These are phyloP conservation scores for Aspergillus pseudoterreus DNA, from an alignment of 2,329 filamentous ascomycete genomes.

Conservation along the genomic window DNA sequence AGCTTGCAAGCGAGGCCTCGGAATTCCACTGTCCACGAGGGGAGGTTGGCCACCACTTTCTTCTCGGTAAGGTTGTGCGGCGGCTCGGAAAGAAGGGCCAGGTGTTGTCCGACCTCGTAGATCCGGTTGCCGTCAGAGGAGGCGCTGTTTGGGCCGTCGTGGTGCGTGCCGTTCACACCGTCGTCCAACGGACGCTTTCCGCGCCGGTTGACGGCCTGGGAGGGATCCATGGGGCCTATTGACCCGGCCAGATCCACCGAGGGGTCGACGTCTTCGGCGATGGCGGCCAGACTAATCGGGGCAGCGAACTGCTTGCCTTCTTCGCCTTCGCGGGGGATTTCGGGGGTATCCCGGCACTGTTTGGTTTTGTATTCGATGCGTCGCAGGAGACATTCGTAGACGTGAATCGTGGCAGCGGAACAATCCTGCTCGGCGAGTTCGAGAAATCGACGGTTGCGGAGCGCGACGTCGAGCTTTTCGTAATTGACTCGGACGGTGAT, in stretches of 20 bases:
- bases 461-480: conserved; percentile 75
- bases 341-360: conserved; percentile 55
- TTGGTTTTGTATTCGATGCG: conserved; percentile 66
- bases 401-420: conserved; percentile 68
- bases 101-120: conserved; percentile 38
- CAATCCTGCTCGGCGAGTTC: conserved; percentile 68
- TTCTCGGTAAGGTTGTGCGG: conserved; percentile 36
- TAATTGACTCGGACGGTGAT: conserved; percentile 77
- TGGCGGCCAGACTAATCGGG: conserved; percentile 31
- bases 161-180: conserved; percentile 43
- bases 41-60: conserved; percentile 48
- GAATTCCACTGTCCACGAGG: conserved; percentile 83
- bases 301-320: conserved; percentile 38
- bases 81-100: conserved; percentile 48
- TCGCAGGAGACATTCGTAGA: conserved; percentile 72
- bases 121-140: conserved; percentile 22
- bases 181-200: conserved; percentile 32
- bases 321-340: conserved; percentile 40
- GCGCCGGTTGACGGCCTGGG: conserved; percentile 21
- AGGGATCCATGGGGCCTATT: conserved; percentile 30
- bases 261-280: conserved; percentile 36
- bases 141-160: conserved; percentile 42
- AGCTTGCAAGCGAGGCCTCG: conserved; percentile 66
- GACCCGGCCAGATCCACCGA: conserved; percentile 34
- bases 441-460: conserved; percentile 75